Evolutionary conservation across 352 stramenopile species (phyloP), one percentile per base, ranked within the genome.

Genomic region (Aphanomyces cochlioides): DNA sequence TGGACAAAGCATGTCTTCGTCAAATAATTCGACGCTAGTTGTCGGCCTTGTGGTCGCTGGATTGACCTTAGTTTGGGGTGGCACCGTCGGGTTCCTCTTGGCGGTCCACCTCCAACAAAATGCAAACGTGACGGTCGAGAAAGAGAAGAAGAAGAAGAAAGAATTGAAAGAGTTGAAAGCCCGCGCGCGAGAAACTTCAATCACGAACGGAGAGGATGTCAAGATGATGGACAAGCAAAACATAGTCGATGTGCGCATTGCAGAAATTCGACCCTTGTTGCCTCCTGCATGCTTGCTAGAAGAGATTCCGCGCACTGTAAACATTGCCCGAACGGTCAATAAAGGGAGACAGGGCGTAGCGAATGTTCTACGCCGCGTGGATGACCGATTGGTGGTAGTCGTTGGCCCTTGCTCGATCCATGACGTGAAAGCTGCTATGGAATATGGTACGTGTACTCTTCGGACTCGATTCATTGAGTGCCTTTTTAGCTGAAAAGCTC

Each of bases 381-480:
- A 96, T 61, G 89, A 96, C 73, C 85, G 89, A 21, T 79, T 96
- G 43, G 83, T 78, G 6, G 88, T 94, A 7, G 74, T 96, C 1
- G 89, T 96, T 28, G 89, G 89, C 10, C 89, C 89, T 1, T 96
- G 89, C 83, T 96, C 89, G 43, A 94, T 96, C 69, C 89, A 96
- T 75, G 86, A 96, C 67, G 85, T 90, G 34, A 79, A 95, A 40
- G 88, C 88, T 15, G 85, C 87, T 28, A 89, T 93, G 36, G 89
- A 96, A 67, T 96, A 96, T 56, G 87, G 83, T 86, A 58, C 38
- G 72, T 54, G 2, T 43, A 54, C 7, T 40, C 8, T 45, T 58
- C 2, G 10, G 5, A 36, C 19, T 5, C 4, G 8, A 10, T 47
- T 0, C n/a, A n/a, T 61, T 1, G 63, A 21, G 34, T 15, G 47